Evolutionary conservation across 192 early-diverging fungal species (phyloP).

Genomic region (Backusella luteola): DNA sequence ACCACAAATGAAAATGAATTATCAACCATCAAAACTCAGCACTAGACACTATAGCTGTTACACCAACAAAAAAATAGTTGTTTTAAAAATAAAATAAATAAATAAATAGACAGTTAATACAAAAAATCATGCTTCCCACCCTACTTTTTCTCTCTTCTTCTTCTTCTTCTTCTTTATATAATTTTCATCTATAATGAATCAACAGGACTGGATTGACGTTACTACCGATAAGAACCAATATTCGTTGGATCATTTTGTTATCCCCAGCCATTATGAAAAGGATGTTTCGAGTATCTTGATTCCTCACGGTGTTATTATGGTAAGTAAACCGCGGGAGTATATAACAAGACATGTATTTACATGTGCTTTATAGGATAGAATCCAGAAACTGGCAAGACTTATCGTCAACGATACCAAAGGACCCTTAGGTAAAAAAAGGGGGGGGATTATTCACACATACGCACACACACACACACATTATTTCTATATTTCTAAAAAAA

Average conservation of each 20-base stretch:
- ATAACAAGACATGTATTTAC: neutral
- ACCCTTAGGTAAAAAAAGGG: conserved; percentile 51
- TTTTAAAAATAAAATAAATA: neutral
- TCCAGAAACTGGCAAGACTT: conserved; percentile 82
- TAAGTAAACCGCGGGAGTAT: neutral
- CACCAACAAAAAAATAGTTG: neutral
- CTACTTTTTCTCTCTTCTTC: neutral
- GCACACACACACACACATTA: neutral
- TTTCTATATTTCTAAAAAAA: neutral
- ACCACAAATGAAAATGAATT: conserved; percentile 10
- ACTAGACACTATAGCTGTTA: neutral
- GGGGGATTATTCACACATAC: too few species aligned
- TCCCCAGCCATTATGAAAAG: conserved; percentile 78
- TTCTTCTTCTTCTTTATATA: neutral
- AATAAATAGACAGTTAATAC: neutral
- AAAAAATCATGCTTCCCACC: neutral
- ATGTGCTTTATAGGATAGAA: conserved; percentile 49
- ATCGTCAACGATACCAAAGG: conserved; percentile 74
- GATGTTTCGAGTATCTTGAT: conserved; percentile 74
- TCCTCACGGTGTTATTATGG: conserved; percentile 85
- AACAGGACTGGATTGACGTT: conserved; percentile 62
- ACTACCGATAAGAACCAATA: conserved; percentile 67
- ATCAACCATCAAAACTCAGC: conserved; percentile 20
- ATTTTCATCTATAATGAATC: conserved; percentile 30
- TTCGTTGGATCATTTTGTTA: conserved; percentile 75